Conservation (phyloP, 495 filamentous ascomycete genomes). For the Tuber borchii region DNA sequence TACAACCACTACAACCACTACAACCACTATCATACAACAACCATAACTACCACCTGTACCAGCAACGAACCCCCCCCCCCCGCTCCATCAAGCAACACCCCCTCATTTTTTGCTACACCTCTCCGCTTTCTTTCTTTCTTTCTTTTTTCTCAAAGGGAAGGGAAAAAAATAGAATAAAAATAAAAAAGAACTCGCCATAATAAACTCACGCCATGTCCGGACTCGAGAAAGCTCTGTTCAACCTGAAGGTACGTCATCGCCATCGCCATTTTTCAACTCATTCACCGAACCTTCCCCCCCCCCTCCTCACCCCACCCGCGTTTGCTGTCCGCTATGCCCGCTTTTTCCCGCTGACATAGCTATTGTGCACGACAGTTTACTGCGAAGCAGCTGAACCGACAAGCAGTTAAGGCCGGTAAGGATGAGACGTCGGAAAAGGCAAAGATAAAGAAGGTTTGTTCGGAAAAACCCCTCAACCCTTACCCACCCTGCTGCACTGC, state of each 20-base stretch:
- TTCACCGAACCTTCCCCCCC: constrained; percentile 5
- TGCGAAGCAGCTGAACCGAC: constrained; percentile 72
- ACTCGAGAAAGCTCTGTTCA: constrained; percentile 60
- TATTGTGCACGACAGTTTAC: constrained; percentile 56
- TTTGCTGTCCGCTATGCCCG: constrained; percentile 8
- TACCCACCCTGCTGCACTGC: neutral
- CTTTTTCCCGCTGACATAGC: constrained; percentile 12
- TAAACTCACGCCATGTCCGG: constrained; percentile 51
- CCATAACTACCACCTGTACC: neutral
- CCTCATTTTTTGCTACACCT: constrained; percentile 3
- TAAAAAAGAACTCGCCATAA: neutral
- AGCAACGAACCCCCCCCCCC: neutral
- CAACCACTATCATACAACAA: too few species aligned
- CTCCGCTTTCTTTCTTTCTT: neutral
- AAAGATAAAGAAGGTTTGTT: constrained; percentile 66
- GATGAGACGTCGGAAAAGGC: constrained; percentile 74
- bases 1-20: neutral
- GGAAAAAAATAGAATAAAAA: neutral
- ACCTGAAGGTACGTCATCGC: constrained; percentile 50
- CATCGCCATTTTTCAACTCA: constrained; percentile 6
- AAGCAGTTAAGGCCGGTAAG: constrained; percentile 73
- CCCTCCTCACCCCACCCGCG: too few species aligned
- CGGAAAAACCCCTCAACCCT: constrained; percentile 23
- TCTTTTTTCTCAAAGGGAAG: neutral
- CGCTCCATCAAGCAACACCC: neutral